These are phyloP conservation scores for Prinsepia uniflora DNA, from an alignment of 306 rosid species.

Conservation along the genomic window DNA sequence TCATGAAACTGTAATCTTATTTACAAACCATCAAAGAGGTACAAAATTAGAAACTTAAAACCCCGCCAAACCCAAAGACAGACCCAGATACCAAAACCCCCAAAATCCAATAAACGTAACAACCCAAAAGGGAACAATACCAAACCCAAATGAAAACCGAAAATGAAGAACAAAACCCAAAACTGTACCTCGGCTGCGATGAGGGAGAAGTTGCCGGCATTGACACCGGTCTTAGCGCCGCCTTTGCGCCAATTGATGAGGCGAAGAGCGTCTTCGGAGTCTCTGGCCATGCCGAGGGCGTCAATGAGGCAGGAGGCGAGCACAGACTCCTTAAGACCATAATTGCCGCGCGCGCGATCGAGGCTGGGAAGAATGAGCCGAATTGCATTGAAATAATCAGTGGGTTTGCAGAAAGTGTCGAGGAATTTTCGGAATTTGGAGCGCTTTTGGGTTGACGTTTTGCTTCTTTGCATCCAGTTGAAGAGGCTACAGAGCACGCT, in stretches of 20 bases:
- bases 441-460: slow-evolving; percentile 65
- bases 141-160: not conserved
- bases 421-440: slow-evolving; percentile 83
- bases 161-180: not conserved
- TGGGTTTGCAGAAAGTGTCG: slow-evolving; percentile 60
- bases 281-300: slow-evolving; percentile 76
- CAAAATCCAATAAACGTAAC: not conserved
- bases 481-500: slow-evolving; percentile 71
- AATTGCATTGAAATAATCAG: slow-evolving; percentile 56
- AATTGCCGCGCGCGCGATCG: slow-evolving; percentile 81
- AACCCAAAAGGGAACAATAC: not conserved
- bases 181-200: slow-evolving; percentile 71
- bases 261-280: slow-evolving; percentile 74
- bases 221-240: slow-evolving; percentile 59
- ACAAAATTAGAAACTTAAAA: not conserved
- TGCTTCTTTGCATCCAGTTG: slow-evolving; percentile 75
- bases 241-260: slow-evolving; percentile 95
- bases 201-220: slow-evolving; percentile 77
- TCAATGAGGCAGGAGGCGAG: slow-evolving; percentile 82
- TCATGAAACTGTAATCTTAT: not conserved
- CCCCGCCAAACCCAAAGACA: not conserved
- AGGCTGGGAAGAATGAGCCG: slow-evolving; percentile 78
- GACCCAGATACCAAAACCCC: not conserved
- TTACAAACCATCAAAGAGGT: not conserved
- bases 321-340: slow-evolving; percentile 87